These are phyloP conservation scores for Coleophoma crateriformis DNA, from an alignment of 2,329 filamentous ascomycete genomes.

Conservation along the genomic window DNA sequence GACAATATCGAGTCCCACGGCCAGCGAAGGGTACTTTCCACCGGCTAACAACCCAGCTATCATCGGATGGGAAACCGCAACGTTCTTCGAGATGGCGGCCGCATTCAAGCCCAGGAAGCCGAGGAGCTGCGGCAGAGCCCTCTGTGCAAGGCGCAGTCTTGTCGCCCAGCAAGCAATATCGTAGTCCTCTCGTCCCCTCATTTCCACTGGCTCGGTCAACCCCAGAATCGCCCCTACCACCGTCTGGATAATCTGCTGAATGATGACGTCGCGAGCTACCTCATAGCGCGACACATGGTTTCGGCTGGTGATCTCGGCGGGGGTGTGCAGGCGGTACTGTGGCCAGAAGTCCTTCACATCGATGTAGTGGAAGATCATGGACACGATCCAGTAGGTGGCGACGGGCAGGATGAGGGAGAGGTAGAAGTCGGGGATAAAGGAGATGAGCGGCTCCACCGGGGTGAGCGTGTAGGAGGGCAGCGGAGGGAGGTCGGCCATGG, in stretches of 20 bases:
- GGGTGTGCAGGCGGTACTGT: conserved; percentile 90
- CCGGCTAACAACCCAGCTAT: conserved; percentile 73
- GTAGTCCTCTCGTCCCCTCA: conserved; percentile 73
- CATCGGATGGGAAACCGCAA: conserved; percentile 65
- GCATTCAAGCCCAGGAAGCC: conserved; percentile 72
- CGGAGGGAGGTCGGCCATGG: conserved; percentile 65
- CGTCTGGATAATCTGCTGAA: conserved; percentile 90
- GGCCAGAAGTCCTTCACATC: conserved; percentile 54
- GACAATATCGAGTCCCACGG: conserved; percentile 48
- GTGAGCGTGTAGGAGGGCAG: conserved; percentile 75
- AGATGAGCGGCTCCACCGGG: conserved; percentile 65
- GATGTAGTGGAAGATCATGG: conserved; percentile 82
- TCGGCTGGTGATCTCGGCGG: conserved; percentile 79
- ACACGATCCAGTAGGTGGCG: conserved; percentile 82
- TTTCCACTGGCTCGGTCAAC: conserved; percentile 67
- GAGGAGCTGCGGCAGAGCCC: conserved; percentile 68
- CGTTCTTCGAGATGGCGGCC: conserved; percentile 65
- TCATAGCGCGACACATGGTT: conserved; percentile 82
- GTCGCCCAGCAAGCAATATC: conserved; percentile 88
- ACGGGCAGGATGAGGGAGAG: conserved; percentile 72
- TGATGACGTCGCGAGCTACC: conserved; percentile 81
- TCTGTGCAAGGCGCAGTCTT: conserved; percentile 72
- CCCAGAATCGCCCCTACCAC: conserved; percentile 62
- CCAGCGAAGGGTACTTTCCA: conserved; percentile 72
- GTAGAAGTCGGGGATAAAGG: conserved; percentile 77